Percentiles rank a stretch among this genome's conserved stretches.
Conservation (phyloP, 2,329 filamentous ascomycete genomes). For the Aspergillus vadensis region DNA sequence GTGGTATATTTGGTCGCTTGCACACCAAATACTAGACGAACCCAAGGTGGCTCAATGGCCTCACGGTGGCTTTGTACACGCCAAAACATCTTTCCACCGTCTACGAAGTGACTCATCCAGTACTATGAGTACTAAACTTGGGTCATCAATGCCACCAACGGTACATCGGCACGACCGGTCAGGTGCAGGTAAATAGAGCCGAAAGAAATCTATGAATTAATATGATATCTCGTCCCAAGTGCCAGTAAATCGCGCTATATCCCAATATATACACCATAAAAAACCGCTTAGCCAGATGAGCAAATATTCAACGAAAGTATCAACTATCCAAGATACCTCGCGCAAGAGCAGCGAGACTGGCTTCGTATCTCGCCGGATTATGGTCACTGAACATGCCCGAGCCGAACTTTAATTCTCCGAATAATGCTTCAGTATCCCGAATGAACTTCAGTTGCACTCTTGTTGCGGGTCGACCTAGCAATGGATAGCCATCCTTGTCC, state of each 20-base stretch:
- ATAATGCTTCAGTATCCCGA: slow-evolving; percentile 68
- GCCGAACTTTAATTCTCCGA: slow-evolving; percentile 70
- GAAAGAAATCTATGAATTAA: not conserved
- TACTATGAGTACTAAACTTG: not conserved
- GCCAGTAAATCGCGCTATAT: not conserved
- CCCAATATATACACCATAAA: not conserved
- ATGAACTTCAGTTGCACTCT: slow-evolving; percentile 71
- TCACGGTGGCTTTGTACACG: no score
- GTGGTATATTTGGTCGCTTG: no score
- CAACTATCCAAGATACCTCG: slow-evolving; percentile 47
- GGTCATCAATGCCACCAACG: not conserved
- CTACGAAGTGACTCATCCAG: not conserved
- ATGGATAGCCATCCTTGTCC: slow-evolving; percentile 45
- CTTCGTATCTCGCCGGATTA: slow-evolving; percentile 73
- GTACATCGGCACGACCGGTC: not conserved
- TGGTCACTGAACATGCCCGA: slow-evolving; percentile 76
- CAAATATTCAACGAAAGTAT: not conserved
- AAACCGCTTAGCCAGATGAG: not conserved
- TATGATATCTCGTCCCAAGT: not conserved
- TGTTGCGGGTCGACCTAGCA: slow-evolving; percentile 65
- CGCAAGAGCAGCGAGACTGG: slow-evolving; percentile 63
- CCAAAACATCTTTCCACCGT: not conserved
- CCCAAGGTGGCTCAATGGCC: no score
- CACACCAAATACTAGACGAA: no score
- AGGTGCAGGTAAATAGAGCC: not conserved